phyloP scores from a whole-genome alignment of 2,329 filamentous ascomycete species.

The Fusarium paranaense region DNA sequence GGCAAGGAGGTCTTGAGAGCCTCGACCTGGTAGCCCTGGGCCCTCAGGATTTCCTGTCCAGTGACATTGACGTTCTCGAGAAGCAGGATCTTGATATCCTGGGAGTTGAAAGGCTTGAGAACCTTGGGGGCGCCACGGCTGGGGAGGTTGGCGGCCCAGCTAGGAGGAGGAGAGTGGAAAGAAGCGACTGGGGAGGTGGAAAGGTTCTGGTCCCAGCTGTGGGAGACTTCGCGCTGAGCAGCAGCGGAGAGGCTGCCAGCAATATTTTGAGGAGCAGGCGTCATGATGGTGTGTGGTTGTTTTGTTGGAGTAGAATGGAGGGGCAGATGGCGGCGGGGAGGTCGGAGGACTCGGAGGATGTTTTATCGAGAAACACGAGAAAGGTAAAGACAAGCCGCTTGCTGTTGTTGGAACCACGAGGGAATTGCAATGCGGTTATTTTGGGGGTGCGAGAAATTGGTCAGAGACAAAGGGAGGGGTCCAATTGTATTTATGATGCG shows the following conservation, averaged over 20 bases:
- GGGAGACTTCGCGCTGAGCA: constrained; percentile 59
- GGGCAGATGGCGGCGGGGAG: constrained; percentile 20
- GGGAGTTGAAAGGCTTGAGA: constrained; percentile 93
- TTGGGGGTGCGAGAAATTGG: constrained; percentile 1
- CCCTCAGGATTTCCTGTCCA: constrained; percentile 82
- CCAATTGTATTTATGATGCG: constrained; percentile 35
- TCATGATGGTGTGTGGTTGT: constrained; percentile 50
- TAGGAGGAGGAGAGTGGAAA: constrained; percentile 79
- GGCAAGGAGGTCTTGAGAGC: constrained; percentile 87
- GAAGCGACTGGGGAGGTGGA: constrained; percentile 80
- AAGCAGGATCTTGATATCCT: constrained; percentile 95
- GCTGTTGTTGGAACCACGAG: constrained; percentile 3
- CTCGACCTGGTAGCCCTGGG: constrained; percentile 97
- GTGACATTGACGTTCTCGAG: constrained; percentile 96
- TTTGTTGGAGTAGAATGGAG: constrained; percentile 44
- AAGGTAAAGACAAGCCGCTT: constrained; percentile 10
- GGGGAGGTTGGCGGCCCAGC: constrained; percentile 62
- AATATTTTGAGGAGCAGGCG: constrained; percentile 62
- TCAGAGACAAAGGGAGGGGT: constrained; percentile 6
- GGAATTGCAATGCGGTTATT: not conserved
- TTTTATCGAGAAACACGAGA: constrained; percentile 6
- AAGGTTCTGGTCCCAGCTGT: constrained; percentile 69
- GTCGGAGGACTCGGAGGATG: constrained; percentile 14
- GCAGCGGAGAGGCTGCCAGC: constrained; percentile 49
- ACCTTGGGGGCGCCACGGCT: constrained; percentile 69